Evolutionary conservation across 2,329 filamentous ascomycete species (phyloP).

Genomic region (Beauveria bassiana): DNA sequence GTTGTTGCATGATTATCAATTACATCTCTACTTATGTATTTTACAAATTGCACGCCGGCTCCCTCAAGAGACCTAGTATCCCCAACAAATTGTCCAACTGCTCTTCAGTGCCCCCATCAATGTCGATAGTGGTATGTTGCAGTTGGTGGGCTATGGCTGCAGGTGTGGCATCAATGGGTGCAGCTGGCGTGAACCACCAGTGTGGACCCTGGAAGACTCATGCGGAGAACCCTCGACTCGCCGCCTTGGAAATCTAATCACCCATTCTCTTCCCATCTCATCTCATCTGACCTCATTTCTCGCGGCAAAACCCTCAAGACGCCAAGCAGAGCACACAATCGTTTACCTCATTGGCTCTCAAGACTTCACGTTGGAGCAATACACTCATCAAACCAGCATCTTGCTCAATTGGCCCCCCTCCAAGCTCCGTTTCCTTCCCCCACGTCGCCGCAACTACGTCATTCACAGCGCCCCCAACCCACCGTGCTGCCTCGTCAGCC

Average conservation of each 20-base stretch:
- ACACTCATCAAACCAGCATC: not conserved
- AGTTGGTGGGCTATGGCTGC: no score
- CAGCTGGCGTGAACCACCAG: not conserved
- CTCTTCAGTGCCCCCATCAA: not conserved
- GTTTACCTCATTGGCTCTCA: no score
- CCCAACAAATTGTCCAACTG: no score
- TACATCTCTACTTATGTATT: not conserved
- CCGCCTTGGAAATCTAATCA: not conserved
- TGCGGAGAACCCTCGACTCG: not conserved
- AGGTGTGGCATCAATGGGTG: no score
- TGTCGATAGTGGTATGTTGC: not conserved
- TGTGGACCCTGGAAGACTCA: not conserved
- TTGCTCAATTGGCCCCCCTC: not conserved
- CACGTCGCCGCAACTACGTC: not conserved
- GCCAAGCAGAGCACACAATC: no score
- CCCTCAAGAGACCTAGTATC: no score
- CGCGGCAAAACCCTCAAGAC: not conserved
- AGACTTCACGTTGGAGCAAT: no score
- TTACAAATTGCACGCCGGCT: not conserved
- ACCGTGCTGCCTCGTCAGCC: not conserved
- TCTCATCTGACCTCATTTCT: not conserved
- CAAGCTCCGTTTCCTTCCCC: not conserved
- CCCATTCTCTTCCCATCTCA: not conserved
- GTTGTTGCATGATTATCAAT: not conserved
- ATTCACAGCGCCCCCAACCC: not conserved